Base-by-base conservation (phyloP, 1,284 basidiomycete genomes). In the Lentinula novae-zelandiae region DNA sequence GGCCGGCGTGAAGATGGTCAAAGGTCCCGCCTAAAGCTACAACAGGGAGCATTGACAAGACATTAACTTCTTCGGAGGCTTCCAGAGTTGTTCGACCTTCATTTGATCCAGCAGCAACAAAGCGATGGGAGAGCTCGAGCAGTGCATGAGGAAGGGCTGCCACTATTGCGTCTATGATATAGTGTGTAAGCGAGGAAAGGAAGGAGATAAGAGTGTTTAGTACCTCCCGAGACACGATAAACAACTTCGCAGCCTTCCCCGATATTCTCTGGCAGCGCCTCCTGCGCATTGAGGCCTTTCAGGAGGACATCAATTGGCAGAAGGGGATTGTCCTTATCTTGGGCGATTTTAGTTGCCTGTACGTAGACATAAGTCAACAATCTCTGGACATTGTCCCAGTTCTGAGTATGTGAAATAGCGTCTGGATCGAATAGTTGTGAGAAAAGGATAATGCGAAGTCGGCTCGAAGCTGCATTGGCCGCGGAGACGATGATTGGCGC, bases 1-100 rank as follows among this genome's bases (percentile, higher is more conserved):
- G 96, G 0, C 96, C 96, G 1, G 95, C 87, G 72, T 99, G 96
- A 15, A 99, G 83, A 71, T 99, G 97, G 74, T 99, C 96, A 72
- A 99, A 99, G 0, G 96, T 99, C 66, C 69, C 84, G 6, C 84
- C 84, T 6, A 86, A 73, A 2, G 82, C 85, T 31, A 87, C 83
- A 52, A 91, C 82, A 22, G 83, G 81, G 65, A 78, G 80, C 27
- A 69, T 62, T 13, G 77, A 68, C 2, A 2, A 34, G 74, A 73
- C 10, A 64, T 53, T 20, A 66, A 55, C 27, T 42, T 64, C 58
- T 0, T 42, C 48, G 17, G 52, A 27, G 22, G 62, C 20, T 55
- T 60, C 48, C 12, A 42, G 34, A n/a, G 42, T 31, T 10, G 55
- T 31, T 12, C 27, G 31, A 7, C 49, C n/a, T 44, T 58, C 46